A percentile compares a stretch with the other conserved stretches of the same genome.
Evolutionary conservation across 345 rosid species (phyloP).

Genomic region (Gossypium sturtianum): DNA sequence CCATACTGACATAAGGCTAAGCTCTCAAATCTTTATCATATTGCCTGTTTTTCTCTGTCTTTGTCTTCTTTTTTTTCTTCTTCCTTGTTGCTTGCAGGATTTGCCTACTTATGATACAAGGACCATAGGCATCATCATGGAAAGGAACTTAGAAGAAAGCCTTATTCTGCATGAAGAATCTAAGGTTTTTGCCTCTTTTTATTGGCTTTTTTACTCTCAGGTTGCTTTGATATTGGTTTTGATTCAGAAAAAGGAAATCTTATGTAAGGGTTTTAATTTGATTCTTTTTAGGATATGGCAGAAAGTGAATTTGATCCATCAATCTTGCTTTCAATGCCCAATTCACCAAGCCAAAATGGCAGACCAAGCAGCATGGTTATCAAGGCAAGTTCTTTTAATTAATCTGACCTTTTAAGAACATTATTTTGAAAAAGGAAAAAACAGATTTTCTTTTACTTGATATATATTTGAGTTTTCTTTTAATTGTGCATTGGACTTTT

Average conservation of each 20-base stretch:
- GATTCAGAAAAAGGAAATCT: background rate
- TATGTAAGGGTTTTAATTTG: background rate
- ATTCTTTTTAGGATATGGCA: constrained; percentile 24
- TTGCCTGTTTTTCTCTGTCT: background rate
- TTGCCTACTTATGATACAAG: background rate
- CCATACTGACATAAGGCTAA: background rate
- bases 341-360: constrained; percentile 35
- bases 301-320: constrained; percentile 36
- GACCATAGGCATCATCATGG: background rate
- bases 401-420: background rate
- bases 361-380: constrained; percentile 60
- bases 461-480: background rate
- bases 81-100: background rate
- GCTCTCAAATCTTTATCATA: constrained; percentile 3
- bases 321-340: constrained; percentile 35
- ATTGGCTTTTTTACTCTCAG: background rate
- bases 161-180: constrained; percentile 1
- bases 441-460: background rate
- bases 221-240: background rate
- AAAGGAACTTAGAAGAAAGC: background rate
- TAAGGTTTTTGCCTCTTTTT: background rate
- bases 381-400: constrained; percentile 36
- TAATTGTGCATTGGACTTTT: background rate
- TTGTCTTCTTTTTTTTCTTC: background rate
- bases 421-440: too few relatives aligned